Conservation (phyloP, 306 rosid genomes). For the Citrullus amarus region DNA sequence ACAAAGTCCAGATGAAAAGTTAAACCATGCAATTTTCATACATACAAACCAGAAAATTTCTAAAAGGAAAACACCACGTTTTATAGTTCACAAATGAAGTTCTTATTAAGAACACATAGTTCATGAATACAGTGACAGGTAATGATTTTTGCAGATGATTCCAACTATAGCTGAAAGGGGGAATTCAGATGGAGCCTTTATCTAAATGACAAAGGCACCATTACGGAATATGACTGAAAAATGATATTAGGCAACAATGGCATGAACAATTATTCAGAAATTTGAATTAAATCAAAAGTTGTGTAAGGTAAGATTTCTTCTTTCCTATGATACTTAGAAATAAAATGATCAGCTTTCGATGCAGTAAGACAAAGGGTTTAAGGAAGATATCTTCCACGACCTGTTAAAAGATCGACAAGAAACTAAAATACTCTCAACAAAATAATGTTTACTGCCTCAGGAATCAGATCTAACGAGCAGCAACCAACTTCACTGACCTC, state of each 20-base stretch:
- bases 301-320: constrained; percentile 1
- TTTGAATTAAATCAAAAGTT: not conserved
- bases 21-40: not conserved
- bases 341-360: not conserved
- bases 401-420: not conserved
- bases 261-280: constrained; percentile 1
- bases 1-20: not conserved
- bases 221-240: not conserved
- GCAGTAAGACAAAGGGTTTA: not conserved
- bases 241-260: not conserved
- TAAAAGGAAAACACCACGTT: not conserved
- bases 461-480: not conserved
- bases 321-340: not conserved
- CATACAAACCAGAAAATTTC: not conserved
- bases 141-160: not conserved
- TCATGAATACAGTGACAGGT: not conserved
- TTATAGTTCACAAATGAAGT: not conserved
- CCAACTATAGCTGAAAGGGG: not conserved
- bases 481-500: not conserved
- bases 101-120: not conserved
- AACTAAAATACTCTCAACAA: not conserved
- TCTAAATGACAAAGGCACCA: not conserved
- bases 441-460: not conserved
- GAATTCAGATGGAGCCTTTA: not conserved
- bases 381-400: constrained; percentile 2